A percentile compares a stretch with the other conserved stretches of the same genome.
Evolutionary conservation across 139 green algal species (phyloP).

Genomic region (Parachlorella kessleri): DNA sequence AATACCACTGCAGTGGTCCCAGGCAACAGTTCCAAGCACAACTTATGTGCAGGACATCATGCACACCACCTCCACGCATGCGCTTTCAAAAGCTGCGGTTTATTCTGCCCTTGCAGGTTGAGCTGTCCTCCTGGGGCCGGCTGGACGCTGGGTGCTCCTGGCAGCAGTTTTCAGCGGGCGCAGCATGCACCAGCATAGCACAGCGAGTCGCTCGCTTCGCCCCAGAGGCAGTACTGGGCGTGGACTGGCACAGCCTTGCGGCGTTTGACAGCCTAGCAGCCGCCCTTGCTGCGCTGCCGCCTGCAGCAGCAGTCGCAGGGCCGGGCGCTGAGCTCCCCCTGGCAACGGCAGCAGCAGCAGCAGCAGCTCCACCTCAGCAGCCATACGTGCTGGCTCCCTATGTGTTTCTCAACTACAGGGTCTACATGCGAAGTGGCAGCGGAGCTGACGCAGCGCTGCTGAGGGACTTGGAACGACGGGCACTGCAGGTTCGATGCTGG

Average conservation of each 20-base stretch:
- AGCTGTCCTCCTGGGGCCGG: background rate
- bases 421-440: background rate
- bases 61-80: too few species aligned
- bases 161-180: background rate
- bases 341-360: too few species aligned
- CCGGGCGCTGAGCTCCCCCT: too few species aligned
- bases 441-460: background rate
- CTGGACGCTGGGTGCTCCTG: background rate
- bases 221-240: background rate
- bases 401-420: background rate
- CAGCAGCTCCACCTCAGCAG: too few species aligned
- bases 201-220: background rate
- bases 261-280: background rate
- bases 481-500: too few species aligned
- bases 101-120: background rate
- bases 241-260: background rate
- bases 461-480: background rate
- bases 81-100: too few species aligned
- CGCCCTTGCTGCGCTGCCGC: background rate
- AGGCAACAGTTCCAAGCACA: too few species aligned
- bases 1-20: too few species aligned
- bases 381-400: background rate
- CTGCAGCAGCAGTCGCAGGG: too few species aligned
- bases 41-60: too few species aligned
- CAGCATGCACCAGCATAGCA: background rate